Conservation (phyloP, 2,329 filamentous ascomycete species). For the Neoscytalidium dimidiatum region DNA sequence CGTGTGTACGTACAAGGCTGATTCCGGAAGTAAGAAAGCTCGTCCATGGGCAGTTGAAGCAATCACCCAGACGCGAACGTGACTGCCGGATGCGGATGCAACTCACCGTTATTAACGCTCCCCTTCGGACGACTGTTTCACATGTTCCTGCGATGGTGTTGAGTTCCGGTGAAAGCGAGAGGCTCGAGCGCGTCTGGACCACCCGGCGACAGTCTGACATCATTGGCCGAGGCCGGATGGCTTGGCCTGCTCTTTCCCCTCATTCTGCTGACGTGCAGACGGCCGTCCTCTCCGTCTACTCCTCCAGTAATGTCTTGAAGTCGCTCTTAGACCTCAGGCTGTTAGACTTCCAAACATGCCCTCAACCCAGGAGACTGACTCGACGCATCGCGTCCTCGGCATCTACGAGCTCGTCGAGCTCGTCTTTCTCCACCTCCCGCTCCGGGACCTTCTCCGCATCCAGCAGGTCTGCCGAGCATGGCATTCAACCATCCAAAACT, state of each 20-base stretch:
- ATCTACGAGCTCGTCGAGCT: conserved; percentile 18
- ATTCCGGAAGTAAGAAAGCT: too few species aligned
- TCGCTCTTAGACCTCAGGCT: not conserved
- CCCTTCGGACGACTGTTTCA: too few species aligned
- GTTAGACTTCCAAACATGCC: too few species aligned
- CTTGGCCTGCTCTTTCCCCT: conserved; percentile 4
- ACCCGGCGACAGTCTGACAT: not conserved
- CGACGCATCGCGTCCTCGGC: conserved; percentile 1
- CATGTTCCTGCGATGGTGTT: too few species aligned
- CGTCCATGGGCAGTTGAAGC: too few species aligned
- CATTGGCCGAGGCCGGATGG: not conserved
- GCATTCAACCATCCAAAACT: conserved; percentile 11
- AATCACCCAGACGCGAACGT: too few species aligned
- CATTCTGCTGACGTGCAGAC: conserved; percentile 1
- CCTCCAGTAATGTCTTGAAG: not conserved
- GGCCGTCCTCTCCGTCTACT: not conserved
- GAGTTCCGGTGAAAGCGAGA: too few species aligned
- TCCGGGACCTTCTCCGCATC: conserved; percentile 2
- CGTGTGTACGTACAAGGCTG: too few species aligned
- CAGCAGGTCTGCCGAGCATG: conserved; percentile 16
- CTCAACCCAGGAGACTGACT: not conserved
- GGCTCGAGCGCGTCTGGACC: not conserved
- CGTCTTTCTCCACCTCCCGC: conserved; percentile 13
- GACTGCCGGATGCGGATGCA: too few species aligned
- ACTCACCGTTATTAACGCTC: too few species aligned